Conservation (phyloP, 2,329 filamentous ascomycete species). For the Aurifilum marmelostoma region DNA sequence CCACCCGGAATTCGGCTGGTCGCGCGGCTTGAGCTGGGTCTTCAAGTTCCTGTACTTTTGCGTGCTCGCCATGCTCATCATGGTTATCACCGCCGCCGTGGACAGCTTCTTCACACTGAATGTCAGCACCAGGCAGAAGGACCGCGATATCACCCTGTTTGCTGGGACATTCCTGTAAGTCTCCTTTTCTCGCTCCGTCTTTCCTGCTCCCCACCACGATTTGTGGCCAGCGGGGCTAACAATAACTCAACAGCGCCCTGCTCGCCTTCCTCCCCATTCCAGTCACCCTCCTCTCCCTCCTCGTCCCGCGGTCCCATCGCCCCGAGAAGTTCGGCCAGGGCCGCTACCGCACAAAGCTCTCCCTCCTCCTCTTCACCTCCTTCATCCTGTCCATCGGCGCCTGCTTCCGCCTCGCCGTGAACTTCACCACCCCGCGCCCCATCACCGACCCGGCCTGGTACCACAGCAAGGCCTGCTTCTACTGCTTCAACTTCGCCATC, state of each 20-base stretch:
- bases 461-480: constrained; percentile 73
- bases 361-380: constrained; percentile 62
- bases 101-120: constrained; percentile 70
- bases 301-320: constrained; percentile 46
- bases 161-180: constrained; percentile 64
- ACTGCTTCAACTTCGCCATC: constrained; percentile 75
- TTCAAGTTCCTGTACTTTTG: constrained; percentile 64
- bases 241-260: constrained; percentile 43
- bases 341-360: constrained; percentile 67
- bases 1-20: constrained; percentile 74
- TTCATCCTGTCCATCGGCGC: constrained; percentile 69
- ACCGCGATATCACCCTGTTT: constrained; percentile 67
- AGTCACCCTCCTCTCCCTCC: constrained; percentile 51
- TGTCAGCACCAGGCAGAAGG: constrained; percentile 48
- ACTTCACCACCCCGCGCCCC: constrained; percentile 54
- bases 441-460: constrained; percentile 66
- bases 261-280: constrained; percentile 70
- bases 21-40: constrained; percentile 48
- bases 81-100: constrained; percentile 67
- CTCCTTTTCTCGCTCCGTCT: constrained; percentile 38
- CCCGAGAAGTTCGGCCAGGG: constrained; percentile 69
- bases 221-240: not conserved
- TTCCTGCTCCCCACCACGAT: not conserved
- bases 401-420: constrained; percentile 65
- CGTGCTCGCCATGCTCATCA: constrained; percentile 62